Evolutionary conservation across 2,329 filamentous ascomycete species (phyloP).

Genomic region (Pseudogymnoascus sp.): DNA sequence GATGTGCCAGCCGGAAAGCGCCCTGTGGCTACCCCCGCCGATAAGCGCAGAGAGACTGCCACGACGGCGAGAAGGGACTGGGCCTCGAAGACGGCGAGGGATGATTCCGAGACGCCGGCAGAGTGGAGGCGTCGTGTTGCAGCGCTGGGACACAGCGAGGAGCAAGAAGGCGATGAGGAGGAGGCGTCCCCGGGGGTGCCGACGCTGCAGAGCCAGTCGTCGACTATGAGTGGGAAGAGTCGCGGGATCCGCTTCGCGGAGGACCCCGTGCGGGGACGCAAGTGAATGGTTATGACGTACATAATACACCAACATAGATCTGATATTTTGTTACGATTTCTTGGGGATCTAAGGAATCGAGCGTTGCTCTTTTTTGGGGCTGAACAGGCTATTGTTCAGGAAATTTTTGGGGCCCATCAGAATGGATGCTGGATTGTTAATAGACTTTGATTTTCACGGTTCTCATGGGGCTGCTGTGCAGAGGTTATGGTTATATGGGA

Average conservation of each 20-base stretch:
- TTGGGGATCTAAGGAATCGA: background rate
- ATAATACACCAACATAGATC: constrained; percentile 6
- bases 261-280: constrained; percentile 24
- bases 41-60: constrained; percentile 2
- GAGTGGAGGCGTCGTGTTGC: constrained; percentile 67
- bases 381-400: background rate
- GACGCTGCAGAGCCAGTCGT: constrained; percentile 26
- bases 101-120: constrained; percentile 61
- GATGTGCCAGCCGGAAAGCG: constrained; percentile 25
- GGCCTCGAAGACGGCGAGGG: constrained; percentile 18
- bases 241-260: constrained; percentile 28
- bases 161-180: constrained; percentile 12
- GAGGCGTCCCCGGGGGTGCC: constrained; percentile 21
- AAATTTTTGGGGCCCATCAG: background rate
- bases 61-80: background rate
- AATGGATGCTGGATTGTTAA: constrained; percentile 8
- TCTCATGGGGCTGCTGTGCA: background rate
- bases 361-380: background rate
- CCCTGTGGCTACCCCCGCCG: background rate
- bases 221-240: constrained; percentile 19
- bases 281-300: background rate
- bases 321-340: background rate
- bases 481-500: background rate
- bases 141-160: constrained; percentile 52
- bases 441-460: background rate